phyloP scores from a whole-genome alignment of 2,329 filamentous ascomycete genomes.

The Ophiostoma quercus region DNA sequence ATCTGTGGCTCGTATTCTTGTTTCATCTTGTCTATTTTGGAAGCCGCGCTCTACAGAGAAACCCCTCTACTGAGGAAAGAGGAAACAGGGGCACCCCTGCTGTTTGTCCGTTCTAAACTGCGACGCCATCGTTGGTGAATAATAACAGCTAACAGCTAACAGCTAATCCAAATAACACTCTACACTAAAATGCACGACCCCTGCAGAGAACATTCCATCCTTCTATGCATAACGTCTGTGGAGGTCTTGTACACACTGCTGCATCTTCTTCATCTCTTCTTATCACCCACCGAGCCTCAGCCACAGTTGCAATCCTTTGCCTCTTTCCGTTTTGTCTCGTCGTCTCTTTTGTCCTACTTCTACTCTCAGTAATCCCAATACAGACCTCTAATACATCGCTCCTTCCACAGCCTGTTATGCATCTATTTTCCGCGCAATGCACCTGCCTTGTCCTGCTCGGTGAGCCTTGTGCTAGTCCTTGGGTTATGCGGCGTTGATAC shows the following conservation, averaged over 20 bases:
- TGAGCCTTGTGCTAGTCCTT: neutral
- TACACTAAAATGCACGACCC: neutral
- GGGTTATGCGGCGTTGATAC: neutral
- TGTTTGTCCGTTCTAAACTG: neutral
- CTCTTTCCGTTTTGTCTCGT: neutral
- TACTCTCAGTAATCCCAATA: neutral
- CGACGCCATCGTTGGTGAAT: neutral
- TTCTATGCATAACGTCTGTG: conserved; percentile 9
- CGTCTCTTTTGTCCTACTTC: neutral
- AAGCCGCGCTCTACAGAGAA: neutral
- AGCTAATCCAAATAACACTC: neutral
- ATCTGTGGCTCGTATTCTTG: neutral
- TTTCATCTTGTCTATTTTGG: neutral
- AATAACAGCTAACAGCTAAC: no score
- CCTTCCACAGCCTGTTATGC: neutral
- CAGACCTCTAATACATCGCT: neutral
- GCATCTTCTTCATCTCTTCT: neutral
- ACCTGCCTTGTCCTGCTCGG: conserved; percentile 9
- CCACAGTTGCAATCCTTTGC: neutral
- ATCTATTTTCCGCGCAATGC: conserved; percentile 2
- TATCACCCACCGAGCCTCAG: conserved; percentile 14
- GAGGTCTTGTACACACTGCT: neutral
- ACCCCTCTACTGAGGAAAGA: no score
- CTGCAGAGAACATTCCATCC: conserved; percentile 12
- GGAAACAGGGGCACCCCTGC: neutral